phyloP scores from a whole-genome alignment of 2,329 filamentous ascomycete genomes.

The Arthrobotrys sinensis region DNA sequence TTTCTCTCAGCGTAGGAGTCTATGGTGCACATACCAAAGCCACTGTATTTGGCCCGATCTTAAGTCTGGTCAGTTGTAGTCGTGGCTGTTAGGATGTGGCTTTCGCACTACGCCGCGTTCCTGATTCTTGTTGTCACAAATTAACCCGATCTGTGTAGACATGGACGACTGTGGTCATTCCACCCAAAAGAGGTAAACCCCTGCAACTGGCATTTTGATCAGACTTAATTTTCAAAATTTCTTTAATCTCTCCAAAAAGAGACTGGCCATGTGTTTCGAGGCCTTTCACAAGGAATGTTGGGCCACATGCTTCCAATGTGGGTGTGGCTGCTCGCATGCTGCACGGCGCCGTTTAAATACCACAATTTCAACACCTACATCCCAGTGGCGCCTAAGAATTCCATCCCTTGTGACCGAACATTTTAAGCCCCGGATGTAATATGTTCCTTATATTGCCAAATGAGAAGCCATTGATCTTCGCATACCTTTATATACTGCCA shows the following conservation, averaged over 20 bases:
- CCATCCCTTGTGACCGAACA: conserved; percentile 45
- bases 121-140: conserved; percentile 2
- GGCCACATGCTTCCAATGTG: conserved; percentile 32
- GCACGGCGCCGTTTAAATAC: conserved; percentile 37
- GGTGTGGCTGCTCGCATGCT: conserved; percentile 38
- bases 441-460: conserved; percentile 30
- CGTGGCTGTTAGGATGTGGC: conserved; percentile 20
- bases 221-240: neutral
- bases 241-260: neutral
- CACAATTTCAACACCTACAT: conserved; percentile 58
- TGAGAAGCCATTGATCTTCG: conserved; percentile 37
- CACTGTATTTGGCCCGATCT: neutral
- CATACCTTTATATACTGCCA: conserved; percentile 45
- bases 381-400: conserved; percentile 11
- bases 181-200: neutral
- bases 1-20: neutral
- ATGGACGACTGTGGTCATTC: neutral
- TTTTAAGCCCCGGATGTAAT: conserved; percentile 45
- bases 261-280: neutral
- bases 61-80: neutral
- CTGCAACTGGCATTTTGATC: conserved; percentile 4
- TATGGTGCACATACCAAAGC: neutral
- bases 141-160: neutral
- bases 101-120: neutral
- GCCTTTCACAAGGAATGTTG: neutral